Evolutionary conservation across 2,329 filamentous ascomycete genomes (phyloP).

Genomic region (Dothidotthia symphoricarpi): DNA sequence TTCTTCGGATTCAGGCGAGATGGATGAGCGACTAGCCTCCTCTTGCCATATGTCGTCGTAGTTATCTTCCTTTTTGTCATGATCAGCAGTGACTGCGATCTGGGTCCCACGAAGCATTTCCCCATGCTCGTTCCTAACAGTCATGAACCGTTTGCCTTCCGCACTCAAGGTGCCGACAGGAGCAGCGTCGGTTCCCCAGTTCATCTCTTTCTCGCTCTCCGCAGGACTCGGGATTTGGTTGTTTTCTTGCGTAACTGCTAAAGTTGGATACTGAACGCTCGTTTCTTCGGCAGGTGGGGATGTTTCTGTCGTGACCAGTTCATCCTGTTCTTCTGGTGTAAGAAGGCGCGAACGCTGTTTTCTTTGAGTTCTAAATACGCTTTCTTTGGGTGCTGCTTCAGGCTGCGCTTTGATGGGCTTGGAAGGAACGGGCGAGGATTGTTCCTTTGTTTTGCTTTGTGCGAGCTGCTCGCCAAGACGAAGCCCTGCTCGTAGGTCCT

Average conservation of each 20-base stretch:
- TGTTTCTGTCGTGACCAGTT: constrained; percentile 17
- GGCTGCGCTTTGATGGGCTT: constrained; percentile 17
- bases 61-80: constrained; percentile 12
- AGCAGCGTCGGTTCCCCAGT: constrained; percentile 4
- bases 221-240: constrained; percentile 31
- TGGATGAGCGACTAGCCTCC: constrained; percentile 44
- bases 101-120: constrained; percentile 7
- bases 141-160: constrained; percentile 5
- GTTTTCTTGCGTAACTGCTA: constrained; percentile 14
- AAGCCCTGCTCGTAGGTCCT: constrained; percentile 40
- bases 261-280: constrained; percentile 30
- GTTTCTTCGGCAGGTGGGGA: constrained; percentile 7
- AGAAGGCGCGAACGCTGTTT: constrained; percentile 34
- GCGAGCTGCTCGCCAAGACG: constrained; percentile 42
- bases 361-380: constrained; percentile 23
- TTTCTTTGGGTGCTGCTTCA: constrained; percentile 12
- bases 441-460: constrained; percentile 16
- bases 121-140: constrained; percentile 5
- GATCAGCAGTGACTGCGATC: neutral
- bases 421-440: constrained; percentile 16
- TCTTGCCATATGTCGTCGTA: constrained; percentile 50
- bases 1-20: constrained; percentile 19
- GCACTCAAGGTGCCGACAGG: constrained; percentile 3
- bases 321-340: constrained; percentile 37
- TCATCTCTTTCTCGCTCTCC: constrained; percentile 20